Evolutionary conservation across 257 asterid species (phyloP), one percentile per base, ranked within the genome.

Genomic region (Solanum lignicaule): DNA sequence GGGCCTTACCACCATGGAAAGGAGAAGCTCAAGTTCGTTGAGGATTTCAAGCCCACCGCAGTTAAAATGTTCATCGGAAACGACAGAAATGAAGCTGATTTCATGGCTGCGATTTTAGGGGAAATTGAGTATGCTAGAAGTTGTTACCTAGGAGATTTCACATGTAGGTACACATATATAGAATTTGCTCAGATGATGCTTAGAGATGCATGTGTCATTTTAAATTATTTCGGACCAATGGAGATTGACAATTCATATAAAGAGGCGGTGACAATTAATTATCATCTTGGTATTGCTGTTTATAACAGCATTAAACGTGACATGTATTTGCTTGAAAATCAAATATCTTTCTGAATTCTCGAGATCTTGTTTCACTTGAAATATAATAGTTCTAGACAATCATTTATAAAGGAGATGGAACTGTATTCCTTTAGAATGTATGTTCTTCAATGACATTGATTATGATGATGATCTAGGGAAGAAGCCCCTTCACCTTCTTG

Each of bases 311-410:
- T 84, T 55, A 31, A 0, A 8, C 79, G 83, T 5, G 93, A 92
- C 33, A 2, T 89, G 41, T 29, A 18, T 3, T n/a, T 88, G 43
- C 88, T 92, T 5, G 93, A 90, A 82, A 92, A 92, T 76, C 92
- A 92, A 60, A 87, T 89, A 35, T 89, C 91, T 1, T 72, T 88
- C 3, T 41, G 36, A 60, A 13, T 90, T n/a, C 62, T 91, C 52
- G 83, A 20, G 46, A 60, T 71, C 7, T 33, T 87, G 33, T 33
- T 65, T 66, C 0, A 1, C 1, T 21, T 21, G 5, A 78, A 3
- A 46, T 58, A 48, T 46, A 23, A 20, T 2, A 13, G 58, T 15
- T 12, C 38, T 4, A 7, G 71, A 33, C 38, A 55, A 0, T 18
- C 2, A 73, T 41, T 78, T 25, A 7, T n/a, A 39, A 4, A 78